A percentile compares a stretch with the other conserved stretches of the same genome.
Evolutionary conservation across 208 protist genomes (phyloP).

Genomic region (Trypanosoma melophagium): DNA sequence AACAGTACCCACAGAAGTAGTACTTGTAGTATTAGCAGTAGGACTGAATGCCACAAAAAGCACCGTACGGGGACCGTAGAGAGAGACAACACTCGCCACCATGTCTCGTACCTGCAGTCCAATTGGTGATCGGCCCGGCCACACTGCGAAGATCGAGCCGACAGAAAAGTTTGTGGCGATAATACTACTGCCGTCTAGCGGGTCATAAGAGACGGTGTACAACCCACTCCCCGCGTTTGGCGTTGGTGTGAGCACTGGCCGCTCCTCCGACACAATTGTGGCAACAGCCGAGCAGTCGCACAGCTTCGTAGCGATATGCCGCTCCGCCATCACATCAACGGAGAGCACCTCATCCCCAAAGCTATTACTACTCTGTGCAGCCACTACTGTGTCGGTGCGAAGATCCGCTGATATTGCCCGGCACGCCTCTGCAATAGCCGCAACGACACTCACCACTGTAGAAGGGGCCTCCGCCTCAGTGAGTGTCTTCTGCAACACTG

Average conservation of each 20-base stretch:
- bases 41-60: constrained; percentile 22
- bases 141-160: constrained; percentile 62
- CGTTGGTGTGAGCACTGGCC: constrained; percentile 13
- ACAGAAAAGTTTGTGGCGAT: constrained; percentile 88
- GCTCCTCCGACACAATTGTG: constrained; percentile 30
- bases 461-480: background rate
- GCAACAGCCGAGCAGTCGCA: constrained; percentile 7
- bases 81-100: constrained; percentile 23
- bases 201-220: constrained; percentile 60
- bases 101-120: constrained; percentile 23
- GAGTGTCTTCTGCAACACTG: background rate
- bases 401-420: constrained; percentile 15
- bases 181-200: constrained; percentile 80
- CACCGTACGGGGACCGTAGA: constrained; percentile 33
- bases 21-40: background rate
- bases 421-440: constrained; percentile 25
- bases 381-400: constrained; percentile 18
- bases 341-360: constrained; percentile 38
- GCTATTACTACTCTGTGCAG: constrained; percentile 6
- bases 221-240: background rate
- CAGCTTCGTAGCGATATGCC: constrained; percentile 16
- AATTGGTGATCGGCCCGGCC: constrained; percentile 23
- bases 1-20: background rate
- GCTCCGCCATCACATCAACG: constrained; percentile 31
- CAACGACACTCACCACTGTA: constrained; percentile 6